Conservation (phyloP, 2,329 filamentous ascomycete species). For the Colletotrichum incanum region DNA sequence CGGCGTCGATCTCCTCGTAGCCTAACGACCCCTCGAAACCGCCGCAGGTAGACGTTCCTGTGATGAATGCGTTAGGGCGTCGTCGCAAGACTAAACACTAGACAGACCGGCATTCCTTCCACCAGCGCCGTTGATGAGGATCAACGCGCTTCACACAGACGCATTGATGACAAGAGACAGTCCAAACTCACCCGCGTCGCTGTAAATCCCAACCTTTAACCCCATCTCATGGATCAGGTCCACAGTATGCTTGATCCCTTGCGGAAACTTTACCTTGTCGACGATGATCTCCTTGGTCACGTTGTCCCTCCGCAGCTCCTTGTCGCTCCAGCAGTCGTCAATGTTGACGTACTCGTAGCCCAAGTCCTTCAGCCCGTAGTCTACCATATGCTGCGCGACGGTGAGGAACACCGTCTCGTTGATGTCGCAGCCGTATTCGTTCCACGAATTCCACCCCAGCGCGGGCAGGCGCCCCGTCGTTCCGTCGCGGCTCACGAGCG, state of each 20-base stretch:
- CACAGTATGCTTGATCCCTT: slow-evolving; percentile 70
- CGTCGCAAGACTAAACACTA: slow-evolving; percentile 1
- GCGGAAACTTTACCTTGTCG: slow-evolving; percentile 68
- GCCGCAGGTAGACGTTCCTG: slow-evolving; percentile 63
- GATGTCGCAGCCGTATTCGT: slow-evolving; percentile 67
- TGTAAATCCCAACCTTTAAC: slow-evolving; percentile 76
- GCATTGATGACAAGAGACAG: not conserved
- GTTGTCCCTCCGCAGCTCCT: slow-evolving; percentile 57
- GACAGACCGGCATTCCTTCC: not conserved
- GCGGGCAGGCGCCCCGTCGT: slow-evolving; percentile 53
- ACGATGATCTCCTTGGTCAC: slow-evolving; percentile 61
- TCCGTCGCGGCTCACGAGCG: slow-evolving; percentile 42
- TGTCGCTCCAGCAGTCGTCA: slow-evolving; percentile 74
- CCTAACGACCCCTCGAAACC: slow-evolving; percentile 71
- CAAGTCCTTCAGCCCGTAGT: slow-evolving; percentile 65
- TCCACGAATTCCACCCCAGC: slow-evolving; percentile 68
- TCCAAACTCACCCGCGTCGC: slow-evolving; percentile 62
- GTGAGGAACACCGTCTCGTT: slow-evolving; percentile 64
- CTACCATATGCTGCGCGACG: slow-evolving; percentile 63
- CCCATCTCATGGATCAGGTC: slow-evolving; percentile 69
- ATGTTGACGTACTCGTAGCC: slow-evolving; percentile 74
- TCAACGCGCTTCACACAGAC: not conserved
- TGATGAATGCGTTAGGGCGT: not conserved
- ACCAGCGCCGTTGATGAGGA: too few species aligned
- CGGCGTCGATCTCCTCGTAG: slow-evolving; percentile 71